Percentiles rank a stretch among this genome's conserved stretches.
Evolutionary conservation across 345 rosid genomes (phyloP).

Genomic region (Gynandropsis gynandra): DNA sequence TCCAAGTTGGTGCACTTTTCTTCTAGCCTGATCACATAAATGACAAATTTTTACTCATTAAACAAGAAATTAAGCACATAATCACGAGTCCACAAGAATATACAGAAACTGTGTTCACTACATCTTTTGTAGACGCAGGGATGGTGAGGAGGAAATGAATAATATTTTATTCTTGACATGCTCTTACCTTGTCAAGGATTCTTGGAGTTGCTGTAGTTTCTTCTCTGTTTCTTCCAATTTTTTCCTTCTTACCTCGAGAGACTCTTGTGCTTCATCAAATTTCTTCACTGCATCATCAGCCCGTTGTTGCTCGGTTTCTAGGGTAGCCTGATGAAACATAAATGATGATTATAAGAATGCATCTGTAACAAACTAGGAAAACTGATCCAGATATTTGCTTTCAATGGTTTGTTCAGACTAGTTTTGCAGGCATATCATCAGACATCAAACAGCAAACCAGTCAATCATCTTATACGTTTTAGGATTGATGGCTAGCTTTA

Average conservation of each 20-base stretch:
- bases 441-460: neutral
- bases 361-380: neutral
- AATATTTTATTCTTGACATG: constrained; percentile 3
- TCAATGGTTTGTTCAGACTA: too few species aligned
- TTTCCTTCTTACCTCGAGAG: constrained; percentile 43
- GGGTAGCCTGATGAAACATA: constrained; percentile 33
- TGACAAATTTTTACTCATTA: constrained; percentile 10
- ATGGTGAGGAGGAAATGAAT: neutral
- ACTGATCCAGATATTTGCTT: too few species aligned
- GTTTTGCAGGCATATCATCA: neutral
- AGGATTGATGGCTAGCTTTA: too few species aligned
- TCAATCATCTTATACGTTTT: too few species aligned
- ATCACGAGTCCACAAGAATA: constrained; percentile 1
- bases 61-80: constrained; percentile 11
- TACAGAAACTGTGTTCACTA: neutral
- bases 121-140: neutral
- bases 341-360: constrained; percentile 8
- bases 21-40: constrained; percentile 55
- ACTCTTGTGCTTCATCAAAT: constrained; percentile 42
- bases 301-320: constrained; percentile 59
- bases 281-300: constrained; percentile 55
- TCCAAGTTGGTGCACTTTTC: constrained; percentile 75
- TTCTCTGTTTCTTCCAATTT: constrained; percentile 74
- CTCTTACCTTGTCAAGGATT: constrained; percentile 57
- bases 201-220: constrained; percentile 66